Evolutionary conservation across 2,329 filamentous ascomycete species (phyloP).

Genomic region (Colletotrichum melonis): DNA sequence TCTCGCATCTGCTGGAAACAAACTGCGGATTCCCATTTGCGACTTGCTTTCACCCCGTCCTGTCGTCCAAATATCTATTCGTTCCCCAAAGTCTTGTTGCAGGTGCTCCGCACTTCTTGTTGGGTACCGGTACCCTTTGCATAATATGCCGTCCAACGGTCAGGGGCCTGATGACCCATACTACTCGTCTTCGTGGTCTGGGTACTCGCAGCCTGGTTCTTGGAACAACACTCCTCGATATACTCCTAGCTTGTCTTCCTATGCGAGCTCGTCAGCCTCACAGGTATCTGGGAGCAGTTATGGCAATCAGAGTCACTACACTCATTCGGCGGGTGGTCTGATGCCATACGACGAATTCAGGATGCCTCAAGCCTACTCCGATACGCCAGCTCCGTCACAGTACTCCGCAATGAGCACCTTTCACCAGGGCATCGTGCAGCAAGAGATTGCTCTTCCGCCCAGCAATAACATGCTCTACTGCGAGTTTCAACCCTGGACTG

Average conservation of each 20-base stretch:
- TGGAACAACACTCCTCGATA: slow-evolving; percentile 13
- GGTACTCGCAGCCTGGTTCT: background rate
- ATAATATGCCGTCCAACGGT: background rate
- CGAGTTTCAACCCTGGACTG: slow-evolving; percentile 53
- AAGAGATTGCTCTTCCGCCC: background rate
- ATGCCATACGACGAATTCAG: background rate
- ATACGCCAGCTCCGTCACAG: slow-evolving; percentile 38
- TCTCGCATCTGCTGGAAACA: background rate
- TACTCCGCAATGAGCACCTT: slow-evolving; percentile 34
- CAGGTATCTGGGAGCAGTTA: slow-evolving; percentile 2
- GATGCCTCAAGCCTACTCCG: slow-evolving; percentile 33
- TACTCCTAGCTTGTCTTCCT: background rate
- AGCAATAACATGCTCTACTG: slow-evolving; percentile 50
- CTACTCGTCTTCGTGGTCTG: background rate
- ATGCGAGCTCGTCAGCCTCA: slow-evolving; percentile 14
- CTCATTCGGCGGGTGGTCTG: background rate
- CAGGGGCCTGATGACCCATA: background rate
- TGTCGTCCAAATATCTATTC: background rate
- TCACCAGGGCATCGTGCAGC: background rate
- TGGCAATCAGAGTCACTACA: slow-evolving; percentile 22
- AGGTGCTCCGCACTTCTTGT: background rate
- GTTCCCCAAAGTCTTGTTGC: background rate
- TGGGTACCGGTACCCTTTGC: background rate
- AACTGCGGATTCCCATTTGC: background rate
- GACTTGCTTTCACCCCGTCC: background rate